Conservation (phyloP, 305 asterid genomes). For the Salvia sclarea region DNA sequence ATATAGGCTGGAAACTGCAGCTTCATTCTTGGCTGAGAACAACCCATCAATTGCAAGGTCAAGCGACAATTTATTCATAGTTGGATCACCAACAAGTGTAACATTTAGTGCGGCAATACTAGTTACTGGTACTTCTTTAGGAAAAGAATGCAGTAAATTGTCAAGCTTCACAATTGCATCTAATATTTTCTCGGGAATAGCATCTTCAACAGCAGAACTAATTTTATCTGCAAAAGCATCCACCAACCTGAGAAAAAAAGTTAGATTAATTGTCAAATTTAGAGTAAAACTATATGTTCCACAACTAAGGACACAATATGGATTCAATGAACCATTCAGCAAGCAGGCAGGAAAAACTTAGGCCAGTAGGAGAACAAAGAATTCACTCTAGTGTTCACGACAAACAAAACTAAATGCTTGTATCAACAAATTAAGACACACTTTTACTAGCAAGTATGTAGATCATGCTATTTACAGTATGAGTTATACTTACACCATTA, state of each 20-base stretch:
- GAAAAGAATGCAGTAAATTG: slow-evolving; percentile 62
- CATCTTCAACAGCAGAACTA: slow-evolving; percentile 69
- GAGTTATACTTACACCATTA: not conserved
- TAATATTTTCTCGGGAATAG: slow-evolving; percentile 59
- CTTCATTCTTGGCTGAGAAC: slow-evolving; percentile 48
- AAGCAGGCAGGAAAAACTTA: slow-evolving; percentile 9
- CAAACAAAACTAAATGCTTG: not conserved
- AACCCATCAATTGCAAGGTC: slow-evolving; percentile 70
- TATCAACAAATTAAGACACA: not conserved
- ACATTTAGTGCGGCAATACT: slow-evolving; percentile 59
- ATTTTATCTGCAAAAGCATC: slow-evolving; percentile 71
- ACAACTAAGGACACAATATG: not conserved
- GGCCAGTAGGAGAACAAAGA: not conserved
- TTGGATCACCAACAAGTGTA: slow-evolving; percentile 68
- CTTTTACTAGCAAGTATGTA: not conserved
- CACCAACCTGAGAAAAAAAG: slow-evolving; percentile 55
- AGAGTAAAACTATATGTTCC: not conserved
- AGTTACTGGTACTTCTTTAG: slow-evolving; percentile 66
- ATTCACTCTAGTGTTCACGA: not conserved
- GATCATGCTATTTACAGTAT: not conserved
- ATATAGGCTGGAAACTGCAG: slow-evolving; percentile 33
- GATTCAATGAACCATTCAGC: not conserved
- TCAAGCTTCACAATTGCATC: slow-evolving; percentile 58
- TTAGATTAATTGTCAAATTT: slow-evolving; percentile 7
- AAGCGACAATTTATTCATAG: slow-evolving; percentile 54